A percentile compares a stretch with the other conserved stretches of the same genome.
Evolutionary conservation across 2,329 filamentous ascomycete species (phyloP).

Genomic region (Beauveria brongniartii): DNA sequence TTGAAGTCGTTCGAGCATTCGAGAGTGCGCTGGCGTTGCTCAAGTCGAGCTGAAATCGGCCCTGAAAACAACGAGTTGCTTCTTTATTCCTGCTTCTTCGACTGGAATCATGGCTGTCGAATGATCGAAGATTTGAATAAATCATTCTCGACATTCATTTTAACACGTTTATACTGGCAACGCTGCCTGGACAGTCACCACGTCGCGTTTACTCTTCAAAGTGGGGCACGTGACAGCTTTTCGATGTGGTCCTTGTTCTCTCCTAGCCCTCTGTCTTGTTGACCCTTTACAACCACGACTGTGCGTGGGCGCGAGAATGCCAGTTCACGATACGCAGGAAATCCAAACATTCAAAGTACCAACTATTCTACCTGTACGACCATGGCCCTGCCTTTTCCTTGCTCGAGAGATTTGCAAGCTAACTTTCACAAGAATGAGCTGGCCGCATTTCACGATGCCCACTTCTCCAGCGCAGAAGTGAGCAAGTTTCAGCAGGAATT

Average conservation of each 20-base stretch:
- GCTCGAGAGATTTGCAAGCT: conserved; percentile 8
- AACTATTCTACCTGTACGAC: conserved; percentile 3
- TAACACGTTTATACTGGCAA: background rate
- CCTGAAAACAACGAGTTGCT: background rate
- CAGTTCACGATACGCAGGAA: background rate
- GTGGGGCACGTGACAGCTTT: conserved; percentile 6
- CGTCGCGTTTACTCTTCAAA: background rate
- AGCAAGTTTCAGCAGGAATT: conserved; percentile 40
- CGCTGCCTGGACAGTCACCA: background rate
- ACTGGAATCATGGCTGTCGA: background rate
- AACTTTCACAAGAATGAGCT: conserved; percentile 46
- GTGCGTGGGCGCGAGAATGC: conserved; percentile 1
- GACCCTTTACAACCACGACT: background rate
- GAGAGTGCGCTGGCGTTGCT: conserved; percentile 53
- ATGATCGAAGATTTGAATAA: too few relatives aligned
- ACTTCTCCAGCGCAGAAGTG: conserved; percentile 46
- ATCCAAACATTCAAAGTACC: background rate
- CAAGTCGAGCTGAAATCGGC: conserved; percentile 23
- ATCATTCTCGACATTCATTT: background rate
- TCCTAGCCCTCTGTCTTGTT: background rate
- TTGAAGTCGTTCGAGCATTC: conserved; percentile 54
- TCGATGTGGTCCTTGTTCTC: background rate
- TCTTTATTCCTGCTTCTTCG: background rate
- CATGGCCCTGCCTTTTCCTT: background rate
- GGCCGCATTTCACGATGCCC: conserved; percentile 46